phyloP scores from a whole-genome alignment of 768 basidiomycete species.

The Boletus subcaerulescens region DNA sequence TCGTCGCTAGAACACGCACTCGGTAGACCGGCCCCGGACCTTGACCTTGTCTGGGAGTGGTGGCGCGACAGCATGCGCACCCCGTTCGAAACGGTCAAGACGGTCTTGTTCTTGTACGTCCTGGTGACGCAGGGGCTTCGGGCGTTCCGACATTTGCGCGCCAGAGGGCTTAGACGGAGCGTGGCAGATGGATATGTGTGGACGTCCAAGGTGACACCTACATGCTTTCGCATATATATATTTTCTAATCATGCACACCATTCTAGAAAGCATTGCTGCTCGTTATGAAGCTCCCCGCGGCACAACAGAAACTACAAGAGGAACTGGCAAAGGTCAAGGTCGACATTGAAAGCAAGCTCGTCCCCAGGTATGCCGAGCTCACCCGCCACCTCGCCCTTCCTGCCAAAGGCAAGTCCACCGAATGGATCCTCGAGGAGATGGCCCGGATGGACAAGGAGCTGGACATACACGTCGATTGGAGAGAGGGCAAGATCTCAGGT shows the following conservation, averaged over 20 bases:
- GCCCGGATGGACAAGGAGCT: slow-evolving; percentile 69
- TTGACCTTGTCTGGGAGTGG: slow-evolving; percentile 14
- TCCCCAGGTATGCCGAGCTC: slow-evolving; percentile 62
- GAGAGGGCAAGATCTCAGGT: slow-evolving; percentile 73
- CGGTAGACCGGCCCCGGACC: background rate
- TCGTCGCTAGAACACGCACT: slow-evolving; percentile 8
- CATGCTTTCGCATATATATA: no score
- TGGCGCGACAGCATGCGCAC: slow-evolving; percentile 8
- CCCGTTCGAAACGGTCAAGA: slow-evolving; percentile 32
- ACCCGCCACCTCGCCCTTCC: slow-evolving; percentile 68
- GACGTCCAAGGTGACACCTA: slow-evolving; percentile 21
- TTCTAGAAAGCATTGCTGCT: slow-evolving; percentile 54
- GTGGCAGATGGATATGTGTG: slow-evolving; percentile 28
- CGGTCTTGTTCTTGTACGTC: slow-evolving; percentile 35
- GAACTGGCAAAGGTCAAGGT: slow-evolving; percentile 64
- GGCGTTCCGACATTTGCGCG: slow-evolving; percentile 35
- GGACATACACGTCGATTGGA: slow-evolving; percentile 51
- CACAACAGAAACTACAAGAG: slow-evolving; percentile 52
- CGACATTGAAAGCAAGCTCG: slow-evolving; percentile 64
- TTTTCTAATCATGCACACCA: background rate
- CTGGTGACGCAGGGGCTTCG: slow-evolving; percentile 25
- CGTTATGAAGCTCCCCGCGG: slow-evolving; percentile 58
- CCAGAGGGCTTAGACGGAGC: slow-evolving; percentile 33
- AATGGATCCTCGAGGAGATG: slow-evolving; percentile 81
- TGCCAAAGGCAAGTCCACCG: slow-evolving; percentile 54